Evolutionary conservation across 148 eudicot species (phyloP), one percentile per base, ranked within the genome.

Genomic region (Rhododendron molle): DNA sequence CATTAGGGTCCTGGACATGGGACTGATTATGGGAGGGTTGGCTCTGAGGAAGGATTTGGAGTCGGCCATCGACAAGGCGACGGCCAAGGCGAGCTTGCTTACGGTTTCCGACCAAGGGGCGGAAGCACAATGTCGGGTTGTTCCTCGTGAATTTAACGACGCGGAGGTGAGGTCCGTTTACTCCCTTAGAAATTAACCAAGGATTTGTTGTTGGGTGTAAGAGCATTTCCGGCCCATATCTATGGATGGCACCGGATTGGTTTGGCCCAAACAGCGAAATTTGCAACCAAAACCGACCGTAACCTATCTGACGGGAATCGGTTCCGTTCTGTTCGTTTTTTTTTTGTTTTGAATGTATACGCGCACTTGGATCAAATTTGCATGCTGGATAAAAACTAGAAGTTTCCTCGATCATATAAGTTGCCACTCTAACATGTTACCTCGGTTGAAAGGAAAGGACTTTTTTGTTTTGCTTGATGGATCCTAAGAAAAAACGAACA

Each of bases 11-110:
- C 83, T 97, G 34, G 99, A 97, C 84, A 86, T 95, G 95, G 99
- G 98, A 43, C 74, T 97, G 81, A 97, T 95, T 69, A 97, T 97
- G 99, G 99, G 99, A 40, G 99, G 99, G 34, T 10, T 82, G 86
- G 72, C 87, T 4, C 78, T 97, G 38, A 86, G 90, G 83, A 71
- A 78, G 28, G 99, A 97, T 84, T 84, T 97, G 88, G 93, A 92
- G 9, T 46, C 11, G 6, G 94, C 90, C 1, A 89, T 95, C 67
- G 85, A 89, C 11, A 85, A 56, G 46, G 93, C 90, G 77, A 80
- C 86, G 84, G 85, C 85, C 46, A 82, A 76, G 81, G 88, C 65
- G 16, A 82, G 47, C 74, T 86, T 18, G 2, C 43, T 60, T n/a
- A 65, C 83, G 89, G 85, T 43, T 76, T 56, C 81, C 38, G 85